Conservation (phyloP, 116 monocot genomes). For the Posidonia oceanica region DNA sequence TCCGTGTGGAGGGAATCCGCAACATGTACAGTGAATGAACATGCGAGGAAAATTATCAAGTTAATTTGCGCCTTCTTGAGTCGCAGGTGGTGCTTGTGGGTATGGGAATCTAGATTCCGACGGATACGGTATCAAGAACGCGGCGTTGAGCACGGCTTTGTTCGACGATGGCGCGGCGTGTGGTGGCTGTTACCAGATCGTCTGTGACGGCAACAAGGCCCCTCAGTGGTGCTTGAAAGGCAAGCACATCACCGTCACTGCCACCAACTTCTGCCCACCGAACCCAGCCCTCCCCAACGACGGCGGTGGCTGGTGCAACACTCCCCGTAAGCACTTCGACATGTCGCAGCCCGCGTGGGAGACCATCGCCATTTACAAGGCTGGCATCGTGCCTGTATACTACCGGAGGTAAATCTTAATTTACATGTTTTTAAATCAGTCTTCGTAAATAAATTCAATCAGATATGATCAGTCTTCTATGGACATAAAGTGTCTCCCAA, state of each 20-base stretch:
- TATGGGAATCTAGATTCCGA: constrained; percentile 53
- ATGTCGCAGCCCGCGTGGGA: constrained; percentile 50
- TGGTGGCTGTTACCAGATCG: constrained; percentile 63
- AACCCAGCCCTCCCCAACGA: constrained; percentile 40
- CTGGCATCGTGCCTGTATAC: constrained; percentile 37
- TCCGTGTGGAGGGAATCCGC: too few relatives aligned
- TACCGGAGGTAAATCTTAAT: constrained; percentile 19
- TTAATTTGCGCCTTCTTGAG: neutral
- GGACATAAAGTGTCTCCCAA: too few relatives aligned
- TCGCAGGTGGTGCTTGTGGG: constrained; percentile 65
- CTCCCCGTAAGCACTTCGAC: constrained; percentile 45
- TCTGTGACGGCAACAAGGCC: constrained; percentile 21
- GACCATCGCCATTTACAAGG: constrained; percentile 35
- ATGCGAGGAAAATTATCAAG: too few relatives aligned
- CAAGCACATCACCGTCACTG: constrained; percentile 42
- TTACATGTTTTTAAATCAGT: too few relatives aligned
- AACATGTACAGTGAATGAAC: neutral
- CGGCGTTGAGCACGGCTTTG: constrained; percentile 63
- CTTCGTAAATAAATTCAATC: too few relatives aligned
- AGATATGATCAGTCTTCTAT: too few relatives aligned
- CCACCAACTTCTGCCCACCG: constrained; percentile 50
- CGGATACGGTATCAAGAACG: constrained; percentile 52
- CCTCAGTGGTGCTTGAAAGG: constrained; percentile 35
- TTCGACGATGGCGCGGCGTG: constrained; percentile 55
- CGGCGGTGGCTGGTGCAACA: constrained; percentile 52